Conservation (phyloP, 805 yeast species). For the Saccharomycopsis sp. region DNA sequence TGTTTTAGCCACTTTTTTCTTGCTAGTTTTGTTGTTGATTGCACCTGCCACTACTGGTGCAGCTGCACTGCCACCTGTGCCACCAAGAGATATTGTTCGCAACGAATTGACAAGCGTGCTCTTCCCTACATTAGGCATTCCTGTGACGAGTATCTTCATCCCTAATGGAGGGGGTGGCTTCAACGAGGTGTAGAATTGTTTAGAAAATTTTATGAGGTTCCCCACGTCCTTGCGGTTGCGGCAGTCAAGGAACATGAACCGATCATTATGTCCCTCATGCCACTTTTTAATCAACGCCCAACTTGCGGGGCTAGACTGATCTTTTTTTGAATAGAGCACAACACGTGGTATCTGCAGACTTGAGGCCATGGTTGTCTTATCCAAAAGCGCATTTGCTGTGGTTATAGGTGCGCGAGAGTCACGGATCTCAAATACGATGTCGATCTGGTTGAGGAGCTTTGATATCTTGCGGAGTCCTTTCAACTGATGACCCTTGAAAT, state of each 20-base stretch:
- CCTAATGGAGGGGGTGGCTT: slow-evolving; percentile 82
- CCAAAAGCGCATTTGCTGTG: slow-evolving; percentile 75
- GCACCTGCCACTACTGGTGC: slow-evolving; percentile 20
- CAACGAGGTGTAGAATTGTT: slow-evolving; percentile 38
- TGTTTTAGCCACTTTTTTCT: slow-evolving; percentile 68
- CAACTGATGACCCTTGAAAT: slow-evolving; percentile 87
- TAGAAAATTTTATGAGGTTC: slow-evolving; percentile 43
- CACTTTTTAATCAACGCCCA: slow-evolving; percentile 35
- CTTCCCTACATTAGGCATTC: slow-evolving; percentile 98
- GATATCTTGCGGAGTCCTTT: slow-evolving; percentile 66
- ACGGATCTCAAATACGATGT: slow-evolving; percentile 74
- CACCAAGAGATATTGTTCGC: slow-evolving; percentile 38
- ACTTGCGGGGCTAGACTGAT: slow-evolving; percentile 42
- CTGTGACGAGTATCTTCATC: slow-evolving; percentile 65
- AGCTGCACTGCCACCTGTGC: slow-evolving; percentile 17
- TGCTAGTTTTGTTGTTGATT: slow-evolving; percentile 23
- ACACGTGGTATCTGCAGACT: slow-evolving; percentile 39
- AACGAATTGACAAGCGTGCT: slow-evolving; percentile 77
- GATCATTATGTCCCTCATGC: slow-evolving; percentile 39
- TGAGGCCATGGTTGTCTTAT: slow-evolving; percentile 29
- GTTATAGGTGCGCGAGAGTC: slow-evolving; percentile 88
- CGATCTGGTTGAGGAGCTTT: slow-evolving; percentile 69
- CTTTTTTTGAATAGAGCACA: slow-evolving; percentile 75
- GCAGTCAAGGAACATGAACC: slow-evolving; percentile 53
- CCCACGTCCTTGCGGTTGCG: slow-evolving; percentile 44